phyloP scores from a whole-genome alignment of 2,329 filamentous ascomycete genomes.

The Furcasterigmium furcatum region DNA sequence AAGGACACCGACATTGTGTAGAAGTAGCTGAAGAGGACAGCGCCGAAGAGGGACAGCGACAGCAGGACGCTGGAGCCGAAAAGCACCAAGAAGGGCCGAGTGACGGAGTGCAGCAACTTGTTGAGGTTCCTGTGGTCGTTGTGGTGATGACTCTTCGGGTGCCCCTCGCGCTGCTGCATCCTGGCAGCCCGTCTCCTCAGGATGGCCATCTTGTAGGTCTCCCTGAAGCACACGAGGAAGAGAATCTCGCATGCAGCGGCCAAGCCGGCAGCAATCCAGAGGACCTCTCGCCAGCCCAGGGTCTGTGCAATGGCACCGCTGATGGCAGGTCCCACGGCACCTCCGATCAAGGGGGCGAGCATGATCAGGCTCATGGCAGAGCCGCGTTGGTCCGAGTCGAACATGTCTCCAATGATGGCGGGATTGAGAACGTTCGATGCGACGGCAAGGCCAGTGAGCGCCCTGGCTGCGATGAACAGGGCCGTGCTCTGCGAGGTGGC shows the following conservation, averaged over 20 bases:
- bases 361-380: slow-evolving; percentile 55
- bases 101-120: slow-evolving; percentile 35
- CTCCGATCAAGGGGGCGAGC: slow-evolving; percentile 55
- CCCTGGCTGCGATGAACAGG: slow-evolving; percentile 49
- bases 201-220: slow-evolving; percentile 60
- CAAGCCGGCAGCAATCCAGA: slow-evolving; percentile 47
- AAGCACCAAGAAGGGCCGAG: slow-evolving; percentile 43
- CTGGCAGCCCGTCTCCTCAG: slow-evolving; percentile 37
- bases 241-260: slow-evolving; percentile 44
- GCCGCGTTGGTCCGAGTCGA: slow-evolving; percentile 53
- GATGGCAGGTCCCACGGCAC: slow-evolving; percentile 54
- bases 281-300: slow-evolving; percentile 50
- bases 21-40: slow-evolving; percentile 47
- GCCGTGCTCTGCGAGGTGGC: slow-evolving; percentile 41
- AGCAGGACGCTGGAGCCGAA: slow-evolving; percentile 51
- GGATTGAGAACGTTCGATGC: slow-evolving; percentile 62
- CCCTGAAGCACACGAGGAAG: slow-evolving; percentile 49
- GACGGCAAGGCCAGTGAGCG: slow-evolving; percentile 59
- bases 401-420: slow-evolving; percentile 62
- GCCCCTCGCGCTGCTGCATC: slow-evolving; percentile 20
- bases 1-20: slow-evolving; percentile 54
- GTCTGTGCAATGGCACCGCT: slow-evolving; percentile 50
- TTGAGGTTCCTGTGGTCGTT: slow-evolving; percentile 15
- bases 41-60: slow-evolving; percentile 39
- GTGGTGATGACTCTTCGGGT: slow-evolving; percentile 12